phyloP scores from a whole-genome alignment of 2,329 filamentous ascomycete genomes.

The Monosporascus sp. region DNA sequence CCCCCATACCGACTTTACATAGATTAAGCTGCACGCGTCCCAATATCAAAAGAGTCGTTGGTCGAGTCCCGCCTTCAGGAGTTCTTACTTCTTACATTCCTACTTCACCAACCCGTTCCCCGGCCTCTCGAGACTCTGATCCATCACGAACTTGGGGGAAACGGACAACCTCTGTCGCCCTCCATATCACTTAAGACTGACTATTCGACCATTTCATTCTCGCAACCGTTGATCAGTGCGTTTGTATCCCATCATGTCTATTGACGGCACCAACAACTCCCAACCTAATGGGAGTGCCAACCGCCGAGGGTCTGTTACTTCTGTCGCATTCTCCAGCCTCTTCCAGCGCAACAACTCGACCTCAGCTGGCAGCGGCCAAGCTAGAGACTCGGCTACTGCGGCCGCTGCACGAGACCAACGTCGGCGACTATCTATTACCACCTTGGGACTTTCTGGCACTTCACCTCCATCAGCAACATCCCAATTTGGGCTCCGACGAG shows the following conservation, averaged over 20 bases:
- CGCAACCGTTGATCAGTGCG: background rate
- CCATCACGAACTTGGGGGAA: background rate
- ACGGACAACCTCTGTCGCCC: background rate
- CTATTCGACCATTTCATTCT: slow-evolving; percentile 3
- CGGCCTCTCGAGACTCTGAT: background rate
- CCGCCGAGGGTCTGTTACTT: slow-evolving; percentile 53
- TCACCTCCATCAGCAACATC: slow-evolving; percentile 52
- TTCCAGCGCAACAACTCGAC: slow-evolving; percentile 54
- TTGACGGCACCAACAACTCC: slow-evolving; percentile 21
- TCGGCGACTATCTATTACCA: slow-evolving; percentile 69
- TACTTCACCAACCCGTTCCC: background rate
- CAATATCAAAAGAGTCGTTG: background rate
- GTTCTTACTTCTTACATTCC: background rate
- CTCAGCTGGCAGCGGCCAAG: slow-evolving; percentile 30
- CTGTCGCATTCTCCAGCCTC: slow-evolving; percentile 52
- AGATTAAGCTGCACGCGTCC: background rate
- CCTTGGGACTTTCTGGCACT: slow-evolving; percentile 66
- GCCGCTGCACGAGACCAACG: slow-evolving; percentile 39
- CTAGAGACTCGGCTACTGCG: slow-evolving; percentile 18
- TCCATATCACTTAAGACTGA: background rate
- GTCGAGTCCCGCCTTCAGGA: background rate
- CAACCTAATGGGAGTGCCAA: slow-evolving; percentile 22
- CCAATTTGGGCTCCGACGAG: slow-evolving; percentile 52
- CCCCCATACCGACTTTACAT: background rate
- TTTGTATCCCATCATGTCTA: slow-evolving; percentile 23